Percentiles rank a stretch among this genome's conserved stretches.
Evolutionary conservation across 805 yeast genomes (phyloP).

Genomic region (Kodamaea laetipori): DNA sequence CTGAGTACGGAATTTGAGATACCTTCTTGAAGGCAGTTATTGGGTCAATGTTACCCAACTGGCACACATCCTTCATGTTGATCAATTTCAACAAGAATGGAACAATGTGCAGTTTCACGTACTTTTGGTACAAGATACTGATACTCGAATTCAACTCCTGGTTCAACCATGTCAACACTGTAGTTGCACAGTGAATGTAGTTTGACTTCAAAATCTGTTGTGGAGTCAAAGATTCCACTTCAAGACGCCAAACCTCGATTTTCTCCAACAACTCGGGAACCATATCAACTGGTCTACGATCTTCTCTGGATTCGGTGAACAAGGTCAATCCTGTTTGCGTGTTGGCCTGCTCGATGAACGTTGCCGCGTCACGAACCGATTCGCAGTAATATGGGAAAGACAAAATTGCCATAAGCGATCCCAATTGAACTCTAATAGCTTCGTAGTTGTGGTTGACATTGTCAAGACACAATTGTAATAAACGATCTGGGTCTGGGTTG

Average conservation of each 20-base stretch:
- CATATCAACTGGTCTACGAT: constrained; percentile 32
- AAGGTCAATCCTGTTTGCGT: constrained; percentile 35
- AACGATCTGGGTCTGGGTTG: constrained; percentile 49
- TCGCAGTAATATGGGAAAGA: constrained; percentile 46
- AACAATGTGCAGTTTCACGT: constrained; percentile 51
- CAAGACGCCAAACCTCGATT: constrained; percentile 45
- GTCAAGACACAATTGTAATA: constrained; percentile 46
- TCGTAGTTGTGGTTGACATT: constrained; percentile 68
- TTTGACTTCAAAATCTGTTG: constrained; percentile 61
- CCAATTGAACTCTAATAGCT: constrained; percentile 69
- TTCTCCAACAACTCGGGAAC: constrained; percentile 48
- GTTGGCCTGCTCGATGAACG: constrained; percentile 43
- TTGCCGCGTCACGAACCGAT: constrained; percentile 38
- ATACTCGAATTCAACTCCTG: constrained; percentile 56
- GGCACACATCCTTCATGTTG: constrained; percentile 77
- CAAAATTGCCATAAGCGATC: constrained; percentile 55
- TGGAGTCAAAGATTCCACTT: constrained; percentile 41
- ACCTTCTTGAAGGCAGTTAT: constrained; percentile 44
- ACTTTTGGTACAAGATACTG: constrained; percentile 54
- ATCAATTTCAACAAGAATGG: constrained; percentile 71
- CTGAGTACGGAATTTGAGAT: constrained; percentile 43
- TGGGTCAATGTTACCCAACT: constrained; percentile 62
- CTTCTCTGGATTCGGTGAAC: constrained; percentile 20
- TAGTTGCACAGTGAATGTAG: constrained; percentile 65
- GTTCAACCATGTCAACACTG: constrained; percentile 61